Evolutionary conservation across 805 yeast species (phyloP), one percentile per base, ranked within the genome.

Genomic region (Lipomyces starkeyi): DNA sequence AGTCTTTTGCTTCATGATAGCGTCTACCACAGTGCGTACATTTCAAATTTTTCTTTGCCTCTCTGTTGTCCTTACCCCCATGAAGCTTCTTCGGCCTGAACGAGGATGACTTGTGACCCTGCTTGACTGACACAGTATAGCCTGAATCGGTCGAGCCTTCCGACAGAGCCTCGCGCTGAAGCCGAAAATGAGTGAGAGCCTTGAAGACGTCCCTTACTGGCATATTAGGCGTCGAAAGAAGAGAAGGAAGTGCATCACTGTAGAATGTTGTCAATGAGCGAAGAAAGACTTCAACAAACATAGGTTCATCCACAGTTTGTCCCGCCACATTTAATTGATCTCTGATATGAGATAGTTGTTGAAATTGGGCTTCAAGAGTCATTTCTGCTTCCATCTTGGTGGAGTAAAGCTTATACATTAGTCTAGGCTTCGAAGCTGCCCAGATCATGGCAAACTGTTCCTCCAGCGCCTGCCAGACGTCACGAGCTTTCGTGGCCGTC

Each of bases 81-180:
- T 25, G 27, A 2, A 25, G 2, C 2, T 25, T 25, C 27, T 25
- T 25, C 27, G 2, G 2, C 2, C 2, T 25, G 27, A 2, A 2
- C 27, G 27, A 25, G 2, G 27, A 25, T 2, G 27, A 25, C 2
- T 25, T 25, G 1, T 25, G 27, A 25, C 2, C 53, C 53, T 47
- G 7, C 3, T 4, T 52, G 3, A 52, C 55, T 47, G 55, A 52
- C 11, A 52, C 29, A n/a, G 5, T 52, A 5, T 52, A 52, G 55
- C 29, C 55, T 52, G 55, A 29, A n/a, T 52, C 55, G 1, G 55
- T 52, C 14, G 55, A 52, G 1, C 55, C 55, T 52, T 25, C 55
- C 25, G 55, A 7, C 55, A 52, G 11, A 29, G 55, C 55, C 3
- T 52, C 55, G 25, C 55, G 55, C 55, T 52, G 55, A n/a, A 52